Evolutionary conservation across 2,329 filamentous ascomycete genomes (phyloP).

Genomic region (Grosmannia huntii): DNA sequence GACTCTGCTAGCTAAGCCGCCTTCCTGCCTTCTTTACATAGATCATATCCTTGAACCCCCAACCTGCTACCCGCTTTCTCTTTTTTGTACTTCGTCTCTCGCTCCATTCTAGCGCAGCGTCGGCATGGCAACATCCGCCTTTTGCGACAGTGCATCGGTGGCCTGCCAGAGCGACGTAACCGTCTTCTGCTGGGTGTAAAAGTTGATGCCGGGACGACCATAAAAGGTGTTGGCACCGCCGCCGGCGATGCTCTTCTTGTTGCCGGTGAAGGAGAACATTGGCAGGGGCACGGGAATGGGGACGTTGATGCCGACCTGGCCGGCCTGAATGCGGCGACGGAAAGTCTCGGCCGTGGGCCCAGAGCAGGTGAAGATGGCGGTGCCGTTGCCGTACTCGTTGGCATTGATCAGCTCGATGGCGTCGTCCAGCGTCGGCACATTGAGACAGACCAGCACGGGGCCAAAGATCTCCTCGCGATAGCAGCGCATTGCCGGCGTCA

Average conservation of each 20-base stretch:
- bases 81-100: background rate
- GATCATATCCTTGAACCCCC: no score
- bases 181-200: conserved; percentile 97
- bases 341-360: conserved; percentile 67
- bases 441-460: conserved; percentile 70
- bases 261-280: conserved; percentile 61
- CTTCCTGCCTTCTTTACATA: no score
- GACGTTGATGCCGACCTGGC: conserved; percentile 81
- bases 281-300: conserved; percentile 61
- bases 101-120: conserved; percentile 16
- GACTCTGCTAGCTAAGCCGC: background rate
- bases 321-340: conserved; percentile 70
- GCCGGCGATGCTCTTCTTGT: conserved; percentile 84
- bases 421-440: conserved; percentile 65
- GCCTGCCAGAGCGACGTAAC: conserved; percentile 85
- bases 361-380: conserved; percentile 70
- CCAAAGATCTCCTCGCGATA: conserved; percentile 81
- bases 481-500: conserved; percentile 70
- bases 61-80: background rate
- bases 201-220: conserved; percentile 79
- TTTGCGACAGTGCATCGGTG: conserved; percentile 72
- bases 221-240: conserved; percentile 93
- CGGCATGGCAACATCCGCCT: conserved; percentile 84
- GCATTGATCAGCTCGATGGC: conserved; percentile 71
- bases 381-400: conserved; percentile 80